Conservation (phyloP, 2,329 filamentous ascomycete species). For the Ophiostoma himal-ulmi region DNA sequence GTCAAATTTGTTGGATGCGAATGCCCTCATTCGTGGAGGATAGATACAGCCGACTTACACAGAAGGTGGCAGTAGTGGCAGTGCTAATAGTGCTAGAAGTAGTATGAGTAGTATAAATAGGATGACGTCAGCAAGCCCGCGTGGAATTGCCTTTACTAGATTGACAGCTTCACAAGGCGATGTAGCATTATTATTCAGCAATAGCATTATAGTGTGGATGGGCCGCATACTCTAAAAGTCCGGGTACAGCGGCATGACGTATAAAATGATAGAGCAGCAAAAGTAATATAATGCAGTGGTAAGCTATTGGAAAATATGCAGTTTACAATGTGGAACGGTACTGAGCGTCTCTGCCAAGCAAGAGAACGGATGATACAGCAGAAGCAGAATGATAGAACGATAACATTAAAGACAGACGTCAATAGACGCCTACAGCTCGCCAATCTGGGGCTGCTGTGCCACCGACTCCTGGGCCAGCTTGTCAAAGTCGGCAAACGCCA, state of each 20-base stretch:
- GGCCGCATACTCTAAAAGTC: not conserved
- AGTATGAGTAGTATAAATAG: too few relatives aligned
- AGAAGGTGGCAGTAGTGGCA: not conserved
- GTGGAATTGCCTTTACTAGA: not conserved
- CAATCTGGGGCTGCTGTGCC: conserved; percentile 22
- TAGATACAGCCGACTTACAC: not conserved
- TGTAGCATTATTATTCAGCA: not conserved
- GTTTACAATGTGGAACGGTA: not conserved
- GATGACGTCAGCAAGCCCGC: not conserved
- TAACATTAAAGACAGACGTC: not conserved
- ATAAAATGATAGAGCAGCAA: not conserved
- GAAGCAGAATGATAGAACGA: not conserved
- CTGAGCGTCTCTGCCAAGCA: too few relatives aligned
- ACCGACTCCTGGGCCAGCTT: conserved; percentile 29
- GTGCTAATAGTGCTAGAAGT: too few relatives aligned
- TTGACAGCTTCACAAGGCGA: not conserved
- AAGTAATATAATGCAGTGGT: not conserved
- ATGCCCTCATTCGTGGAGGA: too few relatives aligned
- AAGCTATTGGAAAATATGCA: not conserved
- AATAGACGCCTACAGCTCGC: conserved; percentile 25
- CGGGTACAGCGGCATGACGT: not conserved
- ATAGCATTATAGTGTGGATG: too few relatives aligned
- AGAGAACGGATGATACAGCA: not conserved
- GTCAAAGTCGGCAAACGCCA: conserved; percentile 37
- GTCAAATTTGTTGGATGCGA: too few relatives aligned